A percentile compares a stretch with the other conserved stretches of the same genome.
These are phyloP conservation scores for Nicotiana attenuata DNA, from an alignment of 257 asterid genomes.

Conservation along the genomic window DNA sequence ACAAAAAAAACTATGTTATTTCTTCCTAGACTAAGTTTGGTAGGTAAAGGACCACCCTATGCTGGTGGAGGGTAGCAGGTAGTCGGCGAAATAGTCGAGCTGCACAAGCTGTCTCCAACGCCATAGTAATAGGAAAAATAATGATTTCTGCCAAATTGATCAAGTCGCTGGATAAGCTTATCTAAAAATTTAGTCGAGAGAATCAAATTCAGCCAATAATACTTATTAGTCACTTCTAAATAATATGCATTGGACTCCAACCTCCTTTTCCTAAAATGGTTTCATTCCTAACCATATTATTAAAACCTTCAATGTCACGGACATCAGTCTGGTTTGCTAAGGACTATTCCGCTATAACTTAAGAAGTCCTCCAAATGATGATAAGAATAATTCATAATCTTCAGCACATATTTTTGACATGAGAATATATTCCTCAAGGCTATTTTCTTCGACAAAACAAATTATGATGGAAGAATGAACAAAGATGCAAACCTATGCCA, in stretches of 20 bases:
- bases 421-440: background rate
- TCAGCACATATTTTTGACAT: background rate
- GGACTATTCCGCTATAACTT: background rate
- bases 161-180: too few species aligned
- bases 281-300: background rate
- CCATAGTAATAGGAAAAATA: too few species aligned
- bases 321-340: background rate
- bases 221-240: background rate
- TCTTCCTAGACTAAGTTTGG: too few species aligned
- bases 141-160: too few species aligned
- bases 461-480: background rate
- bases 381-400: background rate
- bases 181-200: background rate
- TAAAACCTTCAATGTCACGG: background rate
- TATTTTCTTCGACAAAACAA: background rate
- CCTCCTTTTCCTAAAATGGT: background rate
- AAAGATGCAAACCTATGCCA: slow-evolving; percentile 60
- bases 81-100: too few species aligned
- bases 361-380: background rate
- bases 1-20: too few species aligned
- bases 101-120: too few species aligned
- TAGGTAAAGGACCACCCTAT: too few species aligned
- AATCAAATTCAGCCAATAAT: background rate
- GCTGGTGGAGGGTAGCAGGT: too few species aligned
- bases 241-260: background rate